Base-by-base conservation (phyloP, 495 filamentous ascomycete genomes). In the Penicillium flavigenum region DNA sequence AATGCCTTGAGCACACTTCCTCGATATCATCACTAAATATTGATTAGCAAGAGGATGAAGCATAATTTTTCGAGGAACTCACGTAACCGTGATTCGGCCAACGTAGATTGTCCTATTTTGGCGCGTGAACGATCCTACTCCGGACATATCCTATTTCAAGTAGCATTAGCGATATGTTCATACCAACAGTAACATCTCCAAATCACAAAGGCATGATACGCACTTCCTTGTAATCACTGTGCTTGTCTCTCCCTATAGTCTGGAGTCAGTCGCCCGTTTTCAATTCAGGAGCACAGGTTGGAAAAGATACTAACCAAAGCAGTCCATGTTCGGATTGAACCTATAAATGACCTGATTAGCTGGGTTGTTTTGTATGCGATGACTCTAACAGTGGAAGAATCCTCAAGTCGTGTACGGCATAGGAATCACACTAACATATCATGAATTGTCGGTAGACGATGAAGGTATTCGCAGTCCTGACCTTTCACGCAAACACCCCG, bases 71-170 rank as follows among this genome's bases (percentile, higher is more conserved):
- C 16, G 4, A 32, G 26, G 11, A 5, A 48, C 46, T 48, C 46
- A 48, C 46, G 46, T 14, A 31, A 48, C 46, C 12, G 46, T 48
- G 17, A 48, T 48, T 11, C 46, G n/a, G 1, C 94, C 94, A 9
- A 96, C 78, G 64, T 98, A 98, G 10, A 98, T 79, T 3, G 95
- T 98, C 8, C 93, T 78, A 63, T 97, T 98, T 68, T 92, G 89
- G 16, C 94, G 48, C 79, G 88, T 87, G 67, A 98, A 98, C 57
- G 80, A 86, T 4, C 94, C 94, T 14, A 96, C 89, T 58, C 94
- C 94, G 34, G 92, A 92, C 94, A 98, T 97, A 67, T 98, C 95
- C 75, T 63, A 49, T 52, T 57, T 61, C 38, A 58, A 67, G 51
- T 62, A 59, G 9, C 41, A 91, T 70, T 96, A 91, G 49, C 92